phyloP scores from a whole-genome alignment of 805 yeast genomes.

The Metschnikowia continentalis region DNA sequence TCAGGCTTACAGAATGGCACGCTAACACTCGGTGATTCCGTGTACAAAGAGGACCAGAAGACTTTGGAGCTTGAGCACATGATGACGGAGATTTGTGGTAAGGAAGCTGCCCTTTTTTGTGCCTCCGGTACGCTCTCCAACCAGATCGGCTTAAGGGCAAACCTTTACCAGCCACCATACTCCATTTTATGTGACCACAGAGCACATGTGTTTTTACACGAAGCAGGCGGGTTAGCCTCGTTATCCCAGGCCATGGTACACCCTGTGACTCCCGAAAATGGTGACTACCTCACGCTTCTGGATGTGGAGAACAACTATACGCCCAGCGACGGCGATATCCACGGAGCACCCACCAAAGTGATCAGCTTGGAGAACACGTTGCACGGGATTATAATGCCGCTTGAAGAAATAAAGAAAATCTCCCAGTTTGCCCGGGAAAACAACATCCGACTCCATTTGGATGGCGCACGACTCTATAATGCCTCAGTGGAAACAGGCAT shows the following conservation, averaged over 20 bases:
- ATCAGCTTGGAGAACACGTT: slow-evolving; percentile 85
- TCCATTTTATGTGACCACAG: slow-evolving; percentile 83
- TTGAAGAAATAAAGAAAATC: slow-evolving; percentile 71
- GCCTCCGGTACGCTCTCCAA: slow-evolving; percentile 89
- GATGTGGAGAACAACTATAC: slow-evolving; percentile 62
- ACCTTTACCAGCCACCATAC: slow-evolving; percentile 76
- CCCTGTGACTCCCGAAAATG: slow-evolving; percentile 76
- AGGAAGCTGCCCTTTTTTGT: slow-evolving; percentile 76
- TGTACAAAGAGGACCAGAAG: slow-evolving; percentile 77
- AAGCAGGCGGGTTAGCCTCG: slow-evolving; percentile 89
- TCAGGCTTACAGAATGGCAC: slow-evolving; percentile 25
- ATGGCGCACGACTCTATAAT: slow-evolving; percentile 94
- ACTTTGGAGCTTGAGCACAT: slow-evolving; percentile 60
- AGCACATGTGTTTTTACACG: slow-evolving; percentile 77
- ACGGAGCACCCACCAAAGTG: slow-evolving; percentile 81
- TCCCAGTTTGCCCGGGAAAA: slow-evolving; percentile 62
- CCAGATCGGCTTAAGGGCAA: slow-evolving; percentile 78
- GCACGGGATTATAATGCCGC: slow-evolving; percentile 77
- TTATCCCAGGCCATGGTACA: slow-evolving; percentile 89
- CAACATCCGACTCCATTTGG: slow-evolving; percentile 68
- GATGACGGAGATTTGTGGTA: slow-evolving; percentile 69
- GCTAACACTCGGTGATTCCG: slow-evolving; percentile 67
- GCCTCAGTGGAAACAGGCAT: slow-evolving; percentile 76
- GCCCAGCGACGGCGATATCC: slow-evolving; percentile 78
- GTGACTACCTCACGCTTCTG: slow-evolving; percentile 70